phyloP scores from a whole-genome alignment of 1,284 basidiomycete species.

The Cutaneotrichosporon sp. region DNA sequence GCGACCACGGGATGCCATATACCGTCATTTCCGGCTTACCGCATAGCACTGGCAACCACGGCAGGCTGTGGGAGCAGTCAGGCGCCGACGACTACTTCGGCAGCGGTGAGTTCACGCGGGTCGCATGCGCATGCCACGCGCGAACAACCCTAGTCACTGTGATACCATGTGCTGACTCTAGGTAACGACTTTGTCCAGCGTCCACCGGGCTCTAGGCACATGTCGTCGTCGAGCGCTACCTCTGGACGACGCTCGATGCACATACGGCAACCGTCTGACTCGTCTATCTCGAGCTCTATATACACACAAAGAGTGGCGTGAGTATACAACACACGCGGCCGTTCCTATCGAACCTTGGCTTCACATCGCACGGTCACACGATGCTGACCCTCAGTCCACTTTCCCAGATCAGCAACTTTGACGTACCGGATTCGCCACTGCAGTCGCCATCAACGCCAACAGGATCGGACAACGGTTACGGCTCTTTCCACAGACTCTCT shows the following conservation, averaged over 20 bases:
- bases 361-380: constrained; percentile 5
- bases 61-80: constrained; percentile 18
- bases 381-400: constrained; percentile 33
- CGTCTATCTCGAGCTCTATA: constrained; percentile 45
- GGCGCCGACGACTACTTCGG: background rate
- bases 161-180: constrained; percentile 8
- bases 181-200: background rate
- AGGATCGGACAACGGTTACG: constrained; percentile 42
- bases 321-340: constrained; percentile 9
- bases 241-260: constrained; percentile 11
- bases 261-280: constrained; percentile 45
- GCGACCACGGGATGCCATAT: constrained; percentile 23
- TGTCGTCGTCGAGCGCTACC: constrained; percentile 20
- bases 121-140: background rate
- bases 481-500: constrained; percentile 32
- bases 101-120: constrained; percentile 5
- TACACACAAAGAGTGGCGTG: constrained; percentile 35
- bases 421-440: constrained; percentile 27
- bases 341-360: background rate
- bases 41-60: constrained; percentile 5
- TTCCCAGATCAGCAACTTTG: constrained; percentile 37
- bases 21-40: constrained; percentile 34
- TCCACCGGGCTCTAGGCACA: constrained; percentile 13
- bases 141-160: background rate
- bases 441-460: constrained; percentile 45